These are phyloP conservation scores for Mycena haematopus DNA, from an alignment of 768 basidiomycete genomes.

Conservation along the genomic window DNA sequence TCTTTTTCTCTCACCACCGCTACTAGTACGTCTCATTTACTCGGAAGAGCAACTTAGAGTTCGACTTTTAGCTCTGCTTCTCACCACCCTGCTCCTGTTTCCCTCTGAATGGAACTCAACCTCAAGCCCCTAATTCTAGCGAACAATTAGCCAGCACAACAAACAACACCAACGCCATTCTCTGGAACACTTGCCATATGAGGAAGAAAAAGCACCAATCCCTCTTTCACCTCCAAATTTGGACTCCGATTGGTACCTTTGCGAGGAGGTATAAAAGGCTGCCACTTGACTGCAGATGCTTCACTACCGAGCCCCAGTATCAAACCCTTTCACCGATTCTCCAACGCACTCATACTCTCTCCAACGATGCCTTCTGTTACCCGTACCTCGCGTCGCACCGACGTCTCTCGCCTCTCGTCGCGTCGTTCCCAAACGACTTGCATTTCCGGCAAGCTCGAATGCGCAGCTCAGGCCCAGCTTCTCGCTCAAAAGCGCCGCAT, in stretches of 20 bases:
- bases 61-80: too few species aligned
- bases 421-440: slow-evolving; percentile 11
- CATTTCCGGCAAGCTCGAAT: slow-evolving; percentile 12
- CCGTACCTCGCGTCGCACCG: slow-evolving; percentile 1
- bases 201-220: slow-evolving; percentile 1
- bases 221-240: background rate
- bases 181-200: background rate
- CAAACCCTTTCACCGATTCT: background rate
- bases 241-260: background rate
- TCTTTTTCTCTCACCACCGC: too few species aligned
- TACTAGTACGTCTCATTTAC: too few species aligned
- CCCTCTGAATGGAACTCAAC: background rate
- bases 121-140: background rate
- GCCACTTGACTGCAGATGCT: background rate
- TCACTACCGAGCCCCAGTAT: background rate
- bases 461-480: slow-evolving; percentile 13
- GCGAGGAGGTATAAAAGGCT: background rate
- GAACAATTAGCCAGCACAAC: background rate
- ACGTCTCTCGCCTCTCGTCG: slow-evolving; percentile 1
- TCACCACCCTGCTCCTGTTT: background rate
- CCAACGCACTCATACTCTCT: background rate
- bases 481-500: slow-evolving; percentile 18
- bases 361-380: slow-evolving; percentile 15
- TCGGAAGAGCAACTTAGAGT: too few species aligned
- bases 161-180: background rate